A percentile compares a stretch with the other conserved stretches of the same genome.
Evolutionary conservation across 352 stramenopile species (phyloP).

Genomic region (Phytopythium ostracodes): DNA sequence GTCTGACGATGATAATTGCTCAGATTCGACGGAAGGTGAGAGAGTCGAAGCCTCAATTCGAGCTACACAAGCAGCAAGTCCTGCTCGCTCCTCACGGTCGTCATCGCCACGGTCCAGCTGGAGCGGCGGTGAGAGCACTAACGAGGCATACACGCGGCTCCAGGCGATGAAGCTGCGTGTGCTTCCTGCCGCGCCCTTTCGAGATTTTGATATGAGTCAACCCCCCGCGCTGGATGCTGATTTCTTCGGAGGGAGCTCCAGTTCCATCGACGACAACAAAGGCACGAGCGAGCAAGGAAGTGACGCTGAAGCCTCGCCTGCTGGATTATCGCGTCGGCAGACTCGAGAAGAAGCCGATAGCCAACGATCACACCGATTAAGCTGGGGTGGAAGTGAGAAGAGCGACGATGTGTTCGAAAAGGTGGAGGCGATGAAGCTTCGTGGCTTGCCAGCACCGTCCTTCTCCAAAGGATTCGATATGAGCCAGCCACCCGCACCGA

Average conservation of each 20-base stretch:
- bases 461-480: slow-evolving; percentile 23
- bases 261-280: too few relatives aligned
- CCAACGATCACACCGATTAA: not conserved
- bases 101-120: slow-evolving; percentile 4
- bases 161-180: not conserved
- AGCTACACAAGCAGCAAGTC: too few relatives aligned
- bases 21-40: not conserved
- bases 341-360: not conserved
- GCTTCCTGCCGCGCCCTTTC: not conserved
- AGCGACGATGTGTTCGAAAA: not conserved
- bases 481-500: slow-evolving; percentile 29
- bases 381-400: not conserved
- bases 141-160: not conserved
- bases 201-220: not conserved
- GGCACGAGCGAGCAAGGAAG: not conserved
- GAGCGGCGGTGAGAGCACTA: slow-evolving; percentile 1
- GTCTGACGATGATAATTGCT: not conserved
- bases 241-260: not conserved
- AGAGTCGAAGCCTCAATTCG: too few relatives aligned
- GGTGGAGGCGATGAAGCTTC: not conserved
- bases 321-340: not conserved
- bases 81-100: not conserved
- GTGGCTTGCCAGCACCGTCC: not conserved
- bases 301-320: not conserved
- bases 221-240: not conserved